A percentile compares a stretch with the other conserved stretches of the same genome.
phyloP scores from a whole-genome alignment of 2,329 filamentous ascomycete genomes.

The Cordyceps tenuipes region DNA sequence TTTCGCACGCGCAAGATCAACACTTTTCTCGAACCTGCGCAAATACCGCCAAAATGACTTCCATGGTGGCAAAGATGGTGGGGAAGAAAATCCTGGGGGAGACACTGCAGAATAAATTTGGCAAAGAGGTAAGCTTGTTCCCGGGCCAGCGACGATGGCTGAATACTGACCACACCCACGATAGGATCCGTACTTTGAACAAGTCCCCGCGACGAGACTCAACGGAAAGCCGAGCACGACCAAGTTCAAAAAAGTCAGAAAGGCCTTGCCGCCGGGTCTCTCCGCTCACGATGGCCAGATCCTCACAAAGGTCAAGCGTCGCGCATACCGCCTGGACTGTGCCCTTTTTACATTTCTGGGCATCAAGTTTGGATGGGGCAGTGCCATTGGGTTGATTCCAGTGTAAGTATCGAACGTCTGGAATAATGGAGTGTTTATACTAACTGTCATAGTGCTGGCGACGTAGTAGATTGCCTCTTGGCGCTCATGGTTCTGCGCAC shows the following conservation, averaged over 20 bases:
- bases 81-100: constrained; percentile 51
- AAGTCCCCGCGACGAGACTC: constrained; percentile 64
- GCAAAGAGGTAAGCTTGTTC: constrained; percentile 37
- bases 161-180: constrained; percentile 2
- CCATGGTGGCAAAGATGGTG: constrained; percentile 44
- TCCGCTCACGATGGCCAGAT: constrained; percentile 74
- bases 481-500: constrained; percentile 67
- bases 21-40: background rate
- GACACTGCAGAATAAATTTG: constrained; percentile 48
- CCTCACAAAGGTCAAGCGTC: constrained; percentile 76
- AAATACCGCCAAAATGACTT: constrained; percentile 36
- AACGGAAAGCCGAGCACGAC: constrained; percentile 51
- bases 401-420: constrained; percentile 45
- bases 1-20: background rate
- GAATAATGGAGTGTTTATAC: background rate
- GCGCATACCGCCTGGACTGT: constrained; percentile 81
- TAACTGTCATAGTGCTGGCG: constrained; percentile 53
- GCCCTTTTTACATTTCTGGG: constrained; percentile 74
- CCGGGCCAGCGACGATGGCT: background rate
- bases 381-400: constrained; percentile 76
- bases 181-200: constrained; percentile 86
- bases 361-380: constrained; percentile 81
- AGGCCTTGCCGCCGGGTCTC: constrained; percentile 74
- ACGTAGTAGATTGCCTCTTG: constrained; percentile 64
- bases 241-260: constrained; percentile 76